phyloP scores from a whole-genome alignment of 2,329 filamentous ascomycete species.

The Aphanocladium album region DNA sequence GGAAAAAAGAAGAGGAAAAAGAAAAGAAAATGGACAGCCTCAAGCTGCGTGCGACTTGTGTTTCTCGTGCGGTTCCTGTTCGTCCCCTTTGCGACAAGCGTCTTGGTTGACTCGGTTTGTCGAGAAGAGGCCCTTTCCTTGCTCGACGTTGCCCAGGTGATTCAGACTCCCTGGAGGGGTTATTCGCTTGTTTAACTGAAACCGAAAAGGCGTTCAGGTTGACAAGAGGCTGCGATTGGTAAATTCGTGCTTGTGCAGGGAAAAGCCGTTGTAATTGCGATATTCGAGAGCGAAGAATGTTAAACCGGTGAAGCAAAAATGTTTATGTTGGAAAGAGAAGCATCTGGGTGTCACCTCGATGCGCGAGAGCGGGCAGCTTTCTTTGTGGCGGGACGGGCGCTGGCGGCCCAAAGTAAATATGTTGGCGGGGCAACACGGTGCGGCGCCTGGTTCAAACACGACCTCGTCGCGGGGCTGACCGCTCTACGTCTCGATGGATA shows the following conservation, averaged over 20 bases:
- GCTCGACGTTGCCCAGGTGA: constrained; percentile 11
- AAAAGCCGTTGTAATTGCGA: neutral
- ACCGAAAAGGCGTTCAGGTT: neutral
- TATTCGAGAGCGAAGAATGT: neutral
- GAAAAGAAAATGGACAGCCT: neutral
- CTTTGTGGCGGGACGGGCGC: neutral
- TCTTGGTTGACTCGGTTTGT: neutral
- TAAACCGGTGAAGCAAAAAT: constrained; percentile 5
- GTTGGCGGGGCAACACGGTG: constrained; percentile 32
- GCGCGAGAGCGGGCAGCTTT: constrained; percentile 2
- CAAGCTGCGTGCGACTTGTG: neutral
- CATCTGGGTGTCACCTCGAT: constrained; percentile 17
- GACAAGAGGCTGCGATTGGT: neutral
- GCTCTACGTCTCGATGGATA: neutral
- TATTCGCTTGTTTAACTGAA: neutral
- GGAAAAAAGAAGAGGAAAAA: neutral
- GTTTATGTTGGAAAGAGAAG: constrained; percentile 13
- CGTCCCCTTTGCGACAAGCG: neutral
- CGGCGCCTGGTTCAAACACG: neutral
- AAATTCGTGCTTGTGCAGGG: neutral
- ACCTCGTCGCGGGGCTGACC: constrained; percentile 4
- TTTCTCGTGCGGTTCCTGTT: neutral
- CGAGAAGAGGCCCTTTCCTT: neutral
- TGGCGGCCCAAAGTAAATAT: constrained; percentile 23
- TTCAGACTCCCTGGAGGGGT: neutral